Percentiles rank a stretch among this genome's conserved stretches.
Evolutionary conservation across 805 yeast species (phyloP).

Genomic region (Suhomyces xylopsoci): DNA sequence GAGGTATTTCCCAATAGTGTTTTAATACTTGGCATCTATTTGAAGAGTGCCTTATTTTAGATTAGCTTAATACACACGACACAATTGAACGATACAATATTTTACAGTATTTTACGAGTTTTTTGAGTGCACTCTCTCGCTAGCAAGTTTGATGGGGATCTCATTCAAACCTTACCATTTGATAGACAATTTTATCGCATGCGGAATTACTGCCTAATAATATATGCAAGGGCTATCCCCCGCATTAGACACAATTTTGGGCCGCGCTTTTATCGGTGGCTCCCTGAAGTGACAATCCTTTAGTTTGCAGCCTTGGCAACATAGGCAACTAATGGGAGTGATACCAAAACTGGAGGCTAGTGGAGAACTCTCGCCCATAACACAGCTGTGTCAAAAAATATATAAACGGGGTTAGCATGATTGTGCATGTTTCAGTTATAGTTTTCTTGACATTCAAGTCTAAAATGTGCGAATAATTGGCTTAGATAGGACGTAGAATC

Average conservation of each 20-base stretch:
- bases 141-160: not conserved
- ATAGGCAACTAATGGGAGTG: not conserved
- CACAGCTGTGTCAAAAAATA: not conserved
- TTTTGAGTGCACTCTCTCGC: not conserved
- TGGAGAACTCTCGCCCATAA: not conserved
- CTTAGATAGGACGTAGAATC: not conserved
- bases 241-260: not conserved
- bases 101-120: not conserved
- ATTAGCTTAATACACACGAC: not conserved
- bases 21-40: not conserved
- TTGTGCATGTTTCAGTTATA: not conserved
- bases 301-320: not conserved
- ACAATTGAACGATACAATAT: not conserved
- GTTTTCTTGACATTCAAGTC: not conserved
- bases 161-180: not conserved
- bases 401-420: not conserved
- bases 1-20: not conserved
- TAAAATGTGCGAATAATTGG: not conserved
- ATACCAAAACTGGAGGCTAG: not conserved
- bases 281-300: not conserved
- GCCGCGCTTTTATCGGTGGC: not conserved
- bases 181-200: not conserved
- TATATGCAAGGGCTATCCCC: not conserved
- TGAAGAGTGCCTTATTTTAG: not conserved
- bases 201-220: not conserved